Percentiles rank a stretch among this genome's conserved stretches.
phyloP scores from a whole-genome alignment of 768 basidiomycete genomes.

The Amanita thiersii region DNA sequence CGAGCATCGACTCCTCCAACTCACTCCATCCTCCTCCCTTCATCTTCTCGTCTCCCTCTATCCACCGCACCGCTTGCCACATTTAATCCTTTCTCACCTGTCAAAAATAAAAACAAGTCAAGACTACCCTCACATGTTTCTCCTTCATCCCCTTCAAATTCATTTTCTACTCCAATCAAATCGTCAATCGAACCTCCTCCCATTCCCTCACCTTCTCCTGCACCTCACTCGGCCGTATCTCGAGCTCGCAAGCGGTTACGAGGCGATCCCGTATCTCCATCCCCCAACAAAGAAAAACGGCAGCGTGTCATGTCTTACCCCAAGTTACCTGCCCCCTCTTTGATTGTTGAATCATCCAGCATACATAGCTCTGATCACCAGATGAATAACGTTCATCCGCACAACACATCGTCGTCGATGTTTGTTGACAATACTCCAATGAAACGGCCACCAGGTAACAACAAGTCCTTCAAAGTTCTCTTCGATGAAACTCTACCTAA shows the following conservation, averaged over 20 bases:
- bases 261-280: slow-evolving; percentile 78
- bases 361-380: slow-evolving; percentile 18
- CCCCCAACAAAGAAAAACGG: slow-evolving; percentile 71
- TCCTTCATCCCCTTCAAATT: slow-evolving; percentile 29
- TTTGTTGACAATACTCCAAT: slow-evolving; percentile 69
- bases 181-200: not conserved
- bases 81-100: slow-evolving; percentile 76
- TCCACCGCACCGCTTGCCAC: slow-evolving; percentile 42
- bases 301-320: slow-evolving; percentile 42
- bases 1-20: slow-evolving; percentile 30
- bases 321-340: slow-evolving; percentile 26
- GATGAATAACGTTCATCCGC: slow-evolving; percentile 14
- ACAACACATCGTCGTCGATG: slow-evolving; percentile 26
- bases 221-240: slow-evolving; percentile 38
- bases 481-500: slow-evolving; percentile 41
- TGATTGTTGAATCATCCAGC: slow-evolving; percentile 19
- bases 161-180: slow-evolving; percentile 21
- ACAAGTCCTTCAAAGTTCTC: slow-evolving; percentile 57
- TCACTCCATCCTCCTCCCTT: slow-evolving; percentile 29
- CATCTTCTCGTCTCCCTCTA: slow-evolving; percentile 44
- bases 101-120: slow-evolving; percentile 52
- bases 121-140: slow-evolving; percentile 28
- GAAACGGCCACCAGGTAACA: slow-evolving; percentile 47
- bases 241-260: slow-evolving; percentile 76
- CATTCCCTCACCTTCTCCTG: slow-evolving; percentile 13